Evolutionary conservation across 2,329 filamentous ascomycete genomes (phyloP), one percentile per base, ranked within the genome.

Genomic region (Alternaria sp.): DNA sequence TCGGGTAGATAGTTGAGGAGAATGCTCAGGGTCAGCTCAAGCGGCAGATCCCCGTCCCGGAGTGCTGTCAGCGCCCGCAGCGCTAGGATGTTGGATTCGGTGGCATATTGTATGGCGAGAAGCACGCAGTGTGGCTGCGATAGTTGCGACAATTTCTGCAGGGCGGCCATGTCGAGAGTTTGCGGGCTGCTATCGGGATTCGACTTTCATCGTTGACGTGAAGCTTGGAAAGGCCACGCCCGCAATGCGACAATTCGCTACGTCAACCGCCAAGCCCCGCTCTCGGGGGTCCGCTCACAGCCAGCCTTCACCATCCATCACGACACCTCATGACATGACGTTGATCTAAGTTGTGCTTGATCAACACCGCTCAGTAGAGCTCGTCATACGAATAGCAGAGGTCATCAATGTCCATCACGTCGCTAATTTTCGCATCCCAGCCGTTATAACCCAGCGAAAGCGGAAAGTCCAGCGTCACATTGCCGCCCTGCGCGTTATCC

Each of bases 1-100:
- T 95, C 92, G 25, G 93, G 93, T 1, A 96, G 84, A 74, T 90
- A 92, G 19, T 90, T 92, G 49, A 96, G 85, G 21, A 96, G 81
- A 57, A 96, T 89, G 47, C 90, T 89, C 61, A 96, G 83, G 23
- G 92, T 76, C 13, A 93, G 81, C 60, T 91, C 88, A 47, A 86
- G 85, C 26, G 86, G 84, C 58, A 96, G 83, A 40, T 89, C 84
- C 58, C 85, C 82, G 57, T 81, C 79, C 69, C 91, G 82, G 43
- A 84, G 82, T 21, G 85, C 83, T 56, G 88, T 85, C 65, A 96
- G 83, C 57, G 83, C 83, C 60, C 86, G 84, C 63, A 96, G 81
- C 67, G 86, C 85, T 69, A 85, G 78, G 70, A 93, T 83, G 76
- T 94, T 87, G 74, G 88, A 85, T 71, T 87, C 86, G 65, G 87